These are phyloP conservation scores for Trichoderma semiorbis DNA, from an alignment of 2,329 filamentous ascomycete genomes.

Conservation along the genomic window DNA sequence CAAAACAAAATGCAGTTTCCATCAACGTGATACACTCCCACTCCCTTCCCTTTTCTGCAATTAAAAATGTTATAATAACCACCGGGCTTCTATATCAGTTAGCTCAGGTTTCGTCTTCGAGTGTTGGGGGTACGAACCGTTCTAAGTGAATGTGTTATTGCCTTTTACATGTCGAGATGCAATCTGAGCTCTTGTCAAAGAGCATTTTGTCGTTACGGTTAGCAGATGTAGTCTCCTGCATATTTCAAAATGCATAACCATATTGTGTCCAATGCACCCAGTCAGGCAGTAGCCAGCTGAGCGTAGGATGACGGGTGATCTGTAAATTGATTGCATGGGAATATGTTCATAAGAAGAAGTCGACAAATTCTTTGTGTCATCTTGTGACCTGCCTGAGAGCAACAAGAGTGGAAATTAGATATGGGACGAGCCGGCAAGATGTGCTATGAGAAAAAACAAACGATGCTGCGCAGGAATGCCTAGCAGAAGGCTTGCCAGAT, in stretches of 20 bases:
- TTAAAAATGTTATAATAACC: constrained; percentile 8
- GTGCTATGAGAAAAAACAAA: neutral
- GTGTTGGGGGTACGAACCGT: neutral
- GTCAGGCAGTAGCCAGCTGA: constrained; percentile 45
- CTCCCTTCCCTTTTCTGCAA: neutral
- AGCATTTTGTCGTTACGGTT: constrained; percentile 22
- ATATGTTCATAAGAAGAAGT: constrained; percentile 47
- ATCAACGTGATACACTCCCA: constrained; percentile 10
- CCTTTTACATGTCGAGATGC: constrained; percentile 26
- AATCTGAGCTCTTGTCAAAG: constrained; percentile 22
- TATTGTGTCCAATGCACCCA: constrained; percentile 59
- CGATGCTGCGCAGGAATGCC: neutral
- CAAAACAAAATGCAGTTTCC: constrained; percentile 20
- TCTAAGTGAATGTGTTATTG: constrained; percentile 18
- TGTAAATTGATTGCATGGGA: constrained; percentile 51
- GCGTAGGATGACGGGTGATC: constrained; percentile 58
- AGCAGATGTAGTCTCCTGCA: constrained; percentile 35
- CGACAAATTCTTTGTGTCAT: constrained; percentile 44
- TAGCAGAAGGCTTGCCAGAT: neutral
- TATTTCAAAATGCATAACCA: constrained; percentile 60
- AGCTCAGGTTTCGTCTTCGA: neutral
- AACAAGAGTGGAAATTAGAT: constrained; percentile 32
- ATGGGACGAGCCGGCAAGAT: constrained; percentile 24
- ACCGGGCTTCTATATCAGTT: constrained; percentile 2
- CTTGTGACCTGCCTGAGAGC: constrained; percentile 33